A percentile compares a stretch with the other conserved stretches of the same genome.
Conservation (phyloP, 768 basidiomycete genomes). For the Dacryopinax primogenitus region DNA sequence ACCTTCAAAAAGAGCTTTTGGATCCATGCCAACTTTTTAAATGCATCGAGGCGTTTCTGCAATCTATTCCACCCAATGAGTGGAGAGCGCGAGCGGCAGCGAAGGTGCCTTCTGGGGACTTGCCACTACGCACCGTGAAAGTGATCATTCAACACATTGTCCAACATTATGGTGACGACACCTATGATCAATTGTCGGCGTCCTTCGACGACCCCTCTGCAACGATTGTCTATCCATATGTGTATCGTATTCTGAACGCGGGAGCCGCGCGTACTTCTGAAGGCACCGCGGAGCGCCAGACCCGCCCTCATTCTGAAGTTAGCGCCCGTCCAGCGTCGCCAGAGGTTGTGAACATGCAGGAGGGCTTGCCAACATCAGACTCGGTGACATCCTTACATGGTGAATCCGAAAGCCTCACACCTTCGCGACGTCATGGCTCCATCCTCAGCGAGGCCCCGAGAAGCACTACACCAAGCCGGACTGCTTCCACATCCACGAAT, state of each 20-base stretch:
- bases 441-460: neutral
- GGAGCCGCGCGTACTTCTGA: neutral
- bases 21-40: slow-evolving; percentile 82
- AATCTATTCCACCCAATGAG: slow-evolving; percentile 87
- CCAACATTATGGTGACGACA: slow-evolving; percentile 73
- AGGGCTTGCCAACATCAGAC: neutral
- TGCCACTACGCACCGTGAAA: slow-evolving; percentile 96
- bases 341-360: neutral
- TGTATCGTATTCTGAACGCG: slow-evolving; percentile 72
- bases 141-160: slow-evolving; percentile 96
- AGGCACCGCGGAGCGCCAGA: neutral
- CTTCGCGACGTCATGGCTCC: slow-evolving; percentile 18
- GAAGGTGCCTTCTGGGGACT: slow-evolving; percentile 88
- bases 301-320: neutral
- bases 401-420: slow-evolving; percentile 7
- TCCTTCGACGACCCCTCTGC: slow-evolving; percentile 94
- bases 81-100: slow-evolving; percentile 87
- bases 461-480: neutral
- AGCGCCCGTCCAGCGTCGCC: neutral
- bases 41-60: slow-evolving; percentile 86
- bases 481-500: slow-evolving; percentile 11
- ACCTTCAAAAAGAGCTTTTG: slow-evolving; percentile 63
- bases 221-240: slow-evolving; percentile 93
- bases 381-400: neutral
- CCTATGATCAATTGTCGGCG: slow-evolving; percentile 78